Evolutionary conservation across 495 filamentous ascomycete species (phyloP).

Genomic region (Penicillium pancosmium): DNA sequence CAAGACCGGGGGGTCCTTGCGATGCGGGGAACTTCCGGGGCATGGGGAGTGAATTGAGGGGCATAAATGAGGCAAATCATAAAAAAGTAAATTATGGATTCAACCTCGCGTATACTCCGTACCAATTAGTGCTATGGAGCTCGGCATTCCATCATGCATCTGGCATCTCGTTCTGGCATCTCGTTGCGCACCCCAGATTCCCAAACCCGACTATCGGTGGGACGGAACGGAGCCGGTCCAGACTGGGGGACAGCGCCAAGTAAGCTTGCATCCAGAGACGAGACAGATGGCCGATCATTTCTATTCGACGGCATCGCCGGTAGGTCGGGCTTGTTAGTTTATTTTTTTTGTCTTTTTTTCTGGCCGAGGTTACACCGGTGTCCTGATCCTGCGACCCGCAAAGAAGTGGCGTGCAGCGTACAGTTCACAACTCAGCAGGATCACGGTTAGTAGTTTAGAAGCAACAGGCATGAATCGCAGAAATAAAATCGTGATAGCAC

Average conservation of each 20-base stretch:
- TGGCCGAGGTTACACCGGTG: conserved; percentile 1
- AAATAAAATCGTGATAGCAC: background rate
- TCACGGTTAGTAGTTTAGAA: background rate
- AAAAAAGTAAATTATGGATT: background rate
- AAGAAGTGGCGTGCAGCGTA: conserved; percentile 1
- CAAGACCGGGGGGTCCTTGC: background rate
- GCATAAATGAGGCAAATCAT: background rate
- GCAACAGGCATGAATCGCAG: background rate
- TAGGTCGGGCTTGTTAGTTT: background rate
- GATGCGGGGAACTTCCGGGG: conserved; percentile 23
- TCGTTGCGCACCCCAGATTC: conserved; percentile 9
- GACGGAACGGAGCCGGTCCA: conserved; percentile 17
- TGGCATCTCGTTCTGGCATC: background rate
- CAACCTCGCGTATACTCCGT: background rate
- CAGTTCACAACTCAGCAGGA: background rate
- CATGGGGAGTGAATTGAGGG: background rate
- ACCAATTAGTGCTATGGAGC: background rate
- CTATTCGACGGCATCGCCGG: conserved; percentile 26
- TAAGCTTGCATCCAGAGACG: conserved; percentile 29
- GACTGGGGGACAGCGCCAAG: conserved; percentile 25
- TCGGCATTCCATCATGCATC: background rate
- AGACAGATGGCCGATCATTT: conserved; percentile 1
- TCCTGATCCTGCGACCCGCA: conserved; percentile 2
- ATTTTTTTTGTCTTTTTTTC: background rate
- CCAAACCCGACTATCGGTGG: conserved; percentile 16